Conservation (phyloP, 805 yeast species). For the Yamadazyma nakazawae region DNA sequence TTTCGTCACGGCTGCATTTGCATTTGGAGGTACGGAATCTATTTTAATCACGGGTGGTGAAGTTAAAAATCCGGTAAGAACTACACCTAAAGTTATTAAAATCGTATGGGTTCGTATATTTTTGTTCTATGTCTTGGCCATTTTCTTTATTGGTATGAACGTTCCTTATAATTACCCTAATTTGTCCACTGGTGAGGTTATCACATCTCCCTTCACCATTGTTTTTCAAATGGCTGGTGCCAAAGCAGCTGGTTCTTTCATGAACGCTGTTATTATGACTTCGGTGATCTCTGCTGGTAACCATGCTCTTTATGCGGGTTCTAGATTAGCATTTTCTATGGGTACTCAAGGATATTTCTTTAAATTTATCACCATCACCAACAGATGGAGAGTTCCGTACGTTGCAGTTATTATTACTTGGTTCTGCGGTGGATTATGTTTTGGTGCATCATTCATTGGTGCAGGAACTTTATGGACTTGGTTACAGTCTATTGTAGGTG, state of each 20-base stretch:
- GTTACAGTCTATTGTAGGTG: slow-evolving; percentile 52
- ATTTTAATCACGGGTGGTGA: slow-evolving; percentile 35
- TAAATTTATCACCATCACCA: slow-evolving; percentile 38
- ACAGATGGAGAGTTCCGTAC: slow-evolving; percentile 46
- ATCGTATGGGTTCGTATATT: slow-evolving; percentile 32
- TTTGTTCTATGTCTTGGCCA: slow-evolving; percentile 34
- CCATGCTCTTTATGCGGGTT: slow-evolving; percentile 51
- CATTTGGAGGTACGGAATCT: slow-evolving; percentile 49
- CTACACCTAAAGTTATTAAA: slow-evolving; percentile 29
- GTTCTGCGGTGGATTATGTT: slow-evolving; percentile 54
- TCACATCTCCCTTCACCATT: slow-evolving; percentile 42
- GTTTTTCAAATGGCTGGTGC: slow-evolving; percentile 43
- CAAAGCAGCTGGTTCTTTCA: slow-evolving; percentile 38
- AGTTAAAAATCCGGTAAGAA: slow-evolving; percentile 26
- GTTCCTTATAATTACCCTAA: slow-evolving; percentile 38
- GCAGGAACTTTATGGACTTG: slow-evolving; percentile 53
- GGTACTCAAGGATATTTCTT: slow-evolving; percentile 50
- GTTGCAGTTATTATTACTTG: slow-evolving; percentile 50
- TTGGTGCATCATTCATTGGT: slow-evolving; percentile 55
- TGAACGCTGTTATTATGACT: slow-evolving; percentile 55
- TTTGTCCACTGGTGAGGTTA: slow-evolving; percentile 24
- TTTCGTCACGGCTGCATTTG: slow-evolving; percentile 51
- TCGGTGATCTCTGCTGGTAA: slow-evolving; percentile 55
- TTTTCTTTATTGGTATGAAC: slow-evolving; percentile 41
- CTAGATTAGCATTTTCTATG: slow-evolving; percentile 47